Percentiles rank a stretch among this genome's conserved stretches.
Evolutionary conservation across 306 rosid species (phyloP).

Genomic region (Pachyrhizus erosus): DNA sequence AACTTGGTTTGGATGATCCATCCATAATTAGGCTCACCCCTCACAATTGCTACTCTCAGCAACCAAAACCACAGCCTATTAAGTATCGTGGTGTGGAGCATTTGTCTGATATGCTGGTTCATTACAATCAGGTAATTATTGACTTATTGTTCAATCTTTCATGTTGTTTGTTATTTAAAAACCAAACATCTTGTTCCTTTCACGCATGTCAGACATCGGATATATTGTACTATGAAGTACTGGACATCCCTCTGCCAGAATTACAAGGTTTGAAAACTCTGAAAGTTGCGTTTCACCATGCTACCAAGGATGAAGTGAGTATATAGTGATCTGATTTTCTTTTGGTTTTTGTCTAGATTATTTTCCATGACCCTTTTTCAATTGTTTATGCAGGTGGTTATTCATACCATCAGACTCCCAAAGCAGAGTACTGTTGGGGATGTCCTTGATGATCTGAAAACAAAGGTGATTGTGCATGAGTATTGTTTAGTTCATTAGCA

Average conservation of each 20-base stretch:
- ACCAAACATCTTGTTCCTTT: constrained; percentile 21
- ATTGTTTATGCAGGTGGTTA: constrained; percentile 64
- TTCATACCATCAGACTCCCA: constrained; percentile 86
- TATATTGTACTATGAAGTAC: constrained; percentile 82
- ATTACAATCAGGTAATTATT: constrained; percentile 83
- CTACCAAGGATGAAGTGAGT: constrained; percentile 89
- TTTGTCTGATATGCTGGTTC: constrained; percentile 89
- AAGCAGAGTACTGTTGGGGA: constrained; percentile 93
- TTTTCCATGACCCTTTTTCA: not conserved
- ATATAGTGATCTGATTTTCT: constrained; percentile 27
- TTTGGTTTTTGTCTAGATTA: constrained; percentile 17
- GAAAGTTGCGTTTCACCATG: constrained; percentile 89
- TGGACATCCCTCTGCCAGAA: constrained; percentile 95
- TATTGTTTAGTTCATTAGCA: constrained; percentile 6
- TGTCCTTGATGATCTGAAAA: constrained; percentile 81
- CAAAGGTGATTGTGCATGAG: constrained; percentile 60
- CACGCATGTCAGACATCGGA: constrained; percentile 75
- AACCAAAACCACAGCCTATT: constrained; percentile 91
- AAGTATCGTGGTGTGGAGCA: constrained; percentile 84
- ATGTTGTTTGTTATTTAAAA: constrained; percentile 29
- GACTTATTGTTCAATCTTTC: constrained; percentile 33
- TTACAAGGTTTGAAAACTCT: constrained; percentile 90
- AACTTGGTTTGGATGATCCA: constrained; percentile 84
- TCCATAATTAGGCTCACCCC: constrained; percentile 87
- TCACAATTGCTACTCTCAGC: constrained; percentile 92